Conservation (phyloP, 1,284 basidiomycete species). For the Naganishia sp. region DNA sequence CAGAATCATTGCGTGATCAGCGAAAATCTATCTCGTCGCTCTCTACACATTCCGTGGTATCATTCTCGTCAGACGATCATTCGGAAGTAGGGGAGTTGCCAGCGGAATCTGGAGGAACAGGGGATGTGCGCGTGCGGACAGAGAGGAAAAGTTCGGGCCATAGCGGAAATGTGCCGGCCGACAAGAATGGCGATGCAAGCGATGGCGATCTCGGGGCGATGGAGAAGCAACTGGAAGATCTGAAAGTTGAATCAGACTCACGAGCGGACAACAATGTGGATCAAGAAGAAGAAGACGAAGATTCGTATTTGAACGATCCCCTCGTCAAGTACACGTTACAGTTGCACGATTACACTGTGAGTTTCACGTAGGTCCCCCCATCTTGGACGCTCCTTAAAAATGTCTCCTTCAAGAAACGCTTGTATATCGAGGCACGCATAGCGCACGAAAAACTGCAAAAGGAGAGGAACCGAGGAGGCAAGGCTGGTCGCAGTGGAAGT, state of each 20-base stretch:
- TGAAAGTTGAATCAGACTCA: neutral
- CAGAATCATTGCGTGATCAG: neutral
- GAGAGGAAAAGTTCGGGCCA: neutral
- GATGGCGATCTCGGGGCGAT: conserved; percentile 8
- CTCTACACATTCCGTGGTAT: neutral
- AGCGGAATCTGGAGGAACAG: neutral
- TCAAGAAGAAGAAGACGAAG: conserved; percentile 8
- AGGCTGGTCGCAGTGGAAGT: conserved; percentile 28
- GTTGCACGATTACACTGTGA: conserved; percentile 23
- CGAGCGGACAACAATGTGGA: neutral
- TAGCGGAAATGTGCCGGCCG: neutral
- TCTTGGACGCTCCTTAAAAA: neutral
- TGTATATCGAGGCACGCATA: conserved; percentile 28
- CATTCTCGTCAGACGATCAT: conserved; percentile 14
- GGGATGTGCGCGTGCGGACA: neutral
- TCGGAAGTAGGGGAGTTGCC: conserved; percentile 25
- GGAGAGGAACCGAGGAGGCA: conserved; percentile 25
- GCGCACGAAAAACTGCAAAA: conserved; percentile 22
- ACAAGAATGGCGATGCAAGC: neutral
- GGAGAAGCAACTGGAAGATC: conserved; percentile 8
- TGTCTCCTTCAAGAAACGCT: conserved; percentile 8
- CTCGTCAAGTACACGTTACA: conserved; percentile 23
- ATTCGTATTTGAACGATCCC: conserved; percentile 22
- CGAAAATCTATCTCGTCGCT: conserved; percentile 14
- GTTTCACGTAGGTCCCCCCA: neutral